A percentile compares a stretch with the other conserved stretches of the same genome.
Evolutionary conservation across 1,284 basidiomycete species (phyloP).

Genomic region (Naganishia cerealis): DNA sequence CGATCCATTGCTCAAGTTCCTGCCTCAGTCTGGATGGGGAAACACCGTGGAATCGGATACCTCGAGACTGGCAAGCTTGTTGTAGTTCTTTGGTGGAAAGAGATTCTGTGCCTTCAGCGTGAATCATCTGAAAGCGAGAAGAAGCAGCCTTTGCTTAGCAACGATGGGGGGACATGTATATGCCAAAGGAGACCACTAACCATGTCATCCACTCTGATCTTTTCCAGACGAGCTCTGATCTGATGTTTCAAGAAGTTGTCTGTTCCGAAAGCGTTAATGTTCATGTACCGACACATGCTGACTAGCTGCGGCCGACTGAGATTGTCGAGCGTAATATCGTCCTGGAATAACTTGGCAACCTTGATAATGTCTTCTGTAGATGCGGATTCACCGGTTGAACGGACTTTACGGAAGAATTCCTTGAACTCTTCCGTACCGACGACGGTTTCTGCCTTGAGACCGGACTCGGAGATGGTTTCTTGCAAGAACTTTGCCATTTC

Average conservation of each 20-base stretch:
- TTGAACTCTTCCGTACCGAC: slow-evolving; percentile 94
- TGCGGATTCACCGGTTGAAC: slow-evolving; percentile 90
- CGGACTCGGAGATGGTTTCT: slow-evolving; percentile 92
- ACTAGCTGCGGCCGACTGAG: slow-evolving; percentile 94
- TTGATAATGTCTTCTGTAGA: slow-evolving; percentile 84
- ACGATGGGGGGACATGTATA: neutral
- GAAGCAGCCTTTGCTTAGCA: neutral
- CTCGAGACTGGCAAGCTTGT: slow-evolving; percentile 88
- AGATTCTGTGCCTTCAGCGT: slow-evolving; percentile 82
- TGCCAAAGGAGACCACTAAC: slow-evolving; percentile 40
- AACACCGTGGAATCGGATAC: slow-evolving; percentile 81
- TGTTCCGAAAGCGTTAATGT: slow-evolving; percentile 95
- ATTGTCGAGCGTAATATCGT: slow-evolving; percentile 97
- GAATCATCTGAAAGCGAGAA: slow-evolving; percentile 64
- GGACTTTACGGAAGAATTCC: slow-evolving; percentile 96
- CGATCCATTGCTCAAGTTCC: slow-evolving; percentile 90
- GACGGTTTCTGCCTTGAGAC: slow-evolving; percentile 86
- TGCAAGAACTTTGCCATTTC: slow-evolving; percentile 99
- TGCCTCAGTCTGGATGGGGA: slow-evolving; percentile 81
- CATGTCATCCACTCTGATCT: slow-evolving; percentile 85
- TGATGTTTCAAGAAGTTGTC: slow-evolving; percentile 97
- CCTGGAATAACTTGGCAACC: slow-evolving; percentile 94
- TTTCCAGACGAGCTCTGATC: slow-evolving; percentile 79
- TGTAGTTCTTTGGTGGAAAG: slow-evolving; percentile 88
- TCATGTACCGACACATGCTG: slow-evolving; percentile 97